A percentile compares a stretch with the other conserved stretches of the same genome.
Evolutionary conservation across 176 grass and related monocot species (phyloP).

Genomic region (Alopecurus myosuroides): DNA sequence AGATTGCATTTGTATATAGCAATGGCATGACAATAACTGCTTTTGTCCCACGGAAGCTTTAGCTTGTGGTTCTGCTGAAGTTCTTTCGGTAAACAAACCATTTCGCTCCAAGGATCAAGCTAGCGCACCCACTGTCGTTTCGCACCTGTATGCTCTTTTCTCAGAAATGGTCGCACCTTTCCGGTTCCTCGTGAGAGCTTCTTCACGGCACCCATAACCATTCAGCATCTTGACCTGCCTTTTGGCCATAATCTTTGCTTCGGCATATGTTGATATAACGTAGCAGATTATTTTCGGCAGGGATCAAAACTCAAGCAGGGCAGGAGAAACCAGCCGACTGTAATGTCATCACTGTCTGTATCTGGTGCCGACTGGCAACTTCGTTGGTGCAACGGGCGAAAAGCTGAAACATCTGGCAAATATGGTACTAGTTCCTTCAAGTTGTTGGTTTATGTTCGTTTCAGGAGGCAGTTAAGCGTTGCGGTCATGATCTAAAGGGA

Average conservation of each 20-base stretch:
- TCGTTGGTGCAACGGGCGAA: not conserved
- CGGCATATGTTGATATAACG: not conserved
- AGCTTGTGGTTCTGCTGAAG: not conserved
- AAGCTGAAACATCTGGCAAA: not conserved
- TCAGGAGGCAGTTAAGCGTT: slow-evolving; percentile 30
- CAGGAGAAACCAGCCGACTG: not conserved
- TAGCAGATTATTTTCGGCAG: not conserved
- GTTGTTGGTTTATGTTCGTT: slow-evolving; percentile 15
- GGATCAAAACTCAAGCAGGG: not conserved
- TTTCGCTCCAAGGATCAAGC: not conserved
- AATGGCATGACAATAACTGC: not conserved
- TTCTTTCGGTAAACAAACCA: not conserved
- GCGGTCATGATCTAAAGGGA: slow-evolving; percentile 28
- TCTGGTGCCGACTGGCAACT: not conserved
- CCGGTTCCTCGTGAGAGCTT: no score
- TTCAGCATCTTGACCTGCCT: slow-evolving; percentile 17
- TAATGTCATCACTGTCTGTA: not conserved
- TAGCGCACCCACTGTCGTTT: not conserved
- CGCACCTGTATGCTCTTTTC: not conserved
- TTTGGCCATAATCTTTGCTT: slow-evolving; percentile 16
- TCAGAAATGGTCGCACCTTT: not conserved
- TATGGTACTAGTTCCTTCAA: not conserved
- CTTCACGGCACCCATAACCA: not conserved
- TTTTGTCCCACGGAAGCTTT: not conserved
- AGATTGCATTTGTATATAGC: not conserved